A percentile compares a stretch with the other conserved stretches of the same genome.
phyloP scores from a whole-genome alignment of 768 basidiomycete species.

The Leccinum subtestaceum region DNA sequence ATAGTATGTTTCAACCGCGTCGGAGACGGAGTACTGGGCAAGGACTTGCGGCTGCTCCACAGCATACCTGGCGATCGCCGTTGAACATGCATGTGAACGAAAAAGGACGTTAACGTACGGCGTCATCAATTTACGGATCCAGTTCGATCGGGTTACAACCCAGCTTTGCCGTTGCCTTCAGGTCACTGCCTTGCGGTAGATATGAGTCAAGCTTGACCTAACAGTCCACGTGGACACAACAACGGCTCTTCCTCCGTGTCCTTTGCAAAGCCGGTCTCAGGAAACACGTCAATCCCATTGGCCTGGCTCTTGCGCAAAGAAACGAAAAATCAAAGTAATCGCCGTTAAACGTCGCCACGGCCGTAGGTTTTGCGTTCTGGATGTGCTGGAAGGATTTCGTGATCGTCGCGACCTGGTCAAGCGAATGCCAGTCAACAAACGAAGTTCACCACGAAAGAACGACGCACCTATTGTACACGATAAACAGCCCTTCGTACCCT shows the following conservation, averaged over 20 bases:
- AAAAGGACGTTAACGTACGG: slow-evolving; percentile 59
- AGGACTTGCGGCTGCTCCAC: slow-evolving; percentile 92
- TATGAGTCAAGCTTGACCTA: slow-evolving; percentile 88
- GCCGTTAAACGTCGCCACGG: slow-evolving; percentile 97
- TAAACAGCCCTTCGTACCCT: slow-evolving; percentile 95
- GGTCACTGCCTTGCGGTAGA: slow-evolving; percentile 93
- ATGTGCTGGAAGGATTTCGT: slow-evolving; percentile 91
- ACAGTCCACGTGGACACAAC: too few species aligned
- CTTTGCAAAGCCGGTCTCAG: too few species aligned
- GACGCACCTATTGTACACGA: slow-evolving; percentile 88
- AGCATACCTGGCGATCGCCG: slow-evolving; percentile 65
- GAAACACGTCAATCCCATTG: too few species aligned
- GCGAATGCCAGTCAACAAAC: background rate
- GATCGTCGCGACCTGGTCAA: slow-evolving; percentile 70
- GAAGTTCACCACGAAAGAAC: background rate
- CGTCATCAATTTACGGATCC: slow-evolving; percentile 97
- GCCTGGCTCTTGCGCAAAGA: slow-evolving; percentile 2
- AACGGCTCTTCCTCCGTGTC: too few species aligned
- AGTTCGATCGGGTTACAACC: slow-evolving; percentile 97
- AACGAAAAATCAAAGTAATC: slow-evolving; percentile 99
- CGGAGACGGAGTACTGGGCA: slow-evolving; percentile 97
- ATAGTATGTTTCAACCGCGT: slow-evolving; percentile 99
- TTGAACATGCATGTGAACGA: background rate
- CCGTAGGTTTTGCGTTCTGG: slow-evolving; percentile 91
- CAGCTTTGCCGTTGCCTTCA: slow-evolving; percentile 94